Evolutionary conservation across 164 flowering plant species (phyloP), one percentile per base, ranked within the genome.

Genomic region (Annona squamosa): DNA sequence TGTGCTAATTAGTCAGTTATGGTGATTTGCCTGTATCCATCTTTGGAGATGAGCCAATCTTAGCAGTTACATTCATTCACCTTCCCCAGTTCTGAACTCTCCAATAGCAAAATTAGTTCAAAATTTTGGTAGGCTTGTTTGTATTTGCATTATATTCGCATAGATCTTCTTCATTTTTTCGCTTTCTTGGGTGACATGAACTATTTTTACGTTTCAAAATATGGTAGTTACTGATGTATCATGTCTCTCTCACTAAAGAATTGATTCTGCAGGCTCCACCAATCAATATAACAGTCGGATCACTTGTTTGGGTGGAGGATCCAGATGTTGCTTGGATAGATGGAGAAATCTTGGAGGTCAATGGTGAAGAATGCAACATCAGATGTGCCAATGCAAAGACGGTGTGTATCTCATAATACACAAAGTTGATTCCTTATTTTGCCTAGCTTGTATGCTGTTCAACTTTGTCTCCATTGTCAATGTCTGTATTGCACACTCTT

Each of bases 281-380:
- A 62, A 74, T 56, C 68, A 84, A 74, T 68, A 68, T 86, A 26
- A 67, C 65, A 4, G 91, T 88, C 65, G 97, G 98, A 69, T 87
- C 93, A 79, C 82, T 68, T 66, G 97, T 90, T 70, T 93, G 98
- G 98, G 89, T 86, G 80, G 93, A 88, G 82, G 98, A 93, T 82
- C 84, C 89, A 46, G 92, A 86, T 44, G 86, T 10, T 66, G 86
- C 95, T 76, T 93, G 98, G 98, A 78, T 86, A 69, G 98, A 91
- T 82, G 98, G 98, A 73, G 91, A 86, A 77, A 92, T 91, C 63
- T 73, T 84, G 46, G 87, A 87, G 79, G 84, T 89, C 65, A 82
- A 81, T 71, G 89, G 83, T 9, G 84, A 88, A 61, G 90, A 89
- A 52, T 75, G 89, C 42, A 84, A 74, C 72, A 73, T 89, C 73